phyloP scores from a whole-genome alignment of 176 grass and related monocot genomes.

The Oryza meridionalis region DNA sequence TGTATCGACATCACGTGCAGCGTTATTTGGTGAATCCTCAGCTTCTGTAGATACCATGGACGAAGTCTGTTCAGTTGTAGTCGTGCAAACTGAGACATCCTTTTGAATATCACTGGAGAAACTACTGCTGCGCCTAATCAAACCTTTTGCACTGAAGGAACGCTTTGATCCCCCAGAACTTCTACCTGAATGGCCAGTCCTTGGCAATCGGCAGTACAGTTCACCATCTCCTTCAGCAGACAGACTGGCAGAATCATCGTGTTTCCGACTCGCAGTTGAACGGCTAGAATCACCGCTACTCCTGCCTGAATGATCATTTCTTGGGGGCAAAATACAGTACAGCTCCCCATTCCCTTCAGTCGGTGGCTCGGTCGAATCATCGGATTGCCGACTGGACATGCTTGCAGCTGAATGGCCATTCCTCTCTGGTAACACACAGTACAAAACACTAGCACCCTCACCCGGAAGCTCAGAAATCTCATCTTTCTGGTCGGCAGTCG shows the following conservation, averaged over 20 bases:
- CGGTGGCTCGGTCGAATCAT: constrained; percentile 29
- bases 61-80: constrained; percentile 26
- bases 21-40: constrained; percentile 20
- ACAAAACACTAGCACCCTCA: constrained; percentile 51
- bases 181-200: constrained; percentile 8
- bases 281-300: constrained; percentile 48
- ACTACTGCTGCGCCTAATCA: constrained; percentile 50
- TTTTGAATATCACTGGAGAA: constrained; percentile 50
- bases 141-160: constrained; percentile 33
- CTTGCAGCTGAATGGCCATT: constrained; percentile 43
- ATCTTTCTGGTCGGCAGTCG: constrained; percentile 6
- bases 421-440: constrained; percentile 50
- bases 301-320: constrained; percentile 48
- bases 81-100: constrained; percentile 39
- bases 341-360: constrained; percentile 55
- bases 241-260: background rate
- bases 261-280: constrained; percentile 36
- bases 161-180: constrained; percentile 49
- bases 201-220: constrained; percentile 40
- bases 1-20: constrained; percentile 37
- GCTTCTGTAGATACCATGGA: constrained; percentile 30
- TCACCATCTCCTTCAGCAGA: constrained; percentile 24
- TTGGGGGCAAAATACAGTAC: constrained; percentile 62
- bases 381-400: constrained; percentile 40
- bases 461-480: constrained; percentile 39